A percentile compares a stretch with the other conserved stretches of the same genome.
Evolutionary conservation across 805 yeast species (phyloP).

Genomic region (Ogataea neopini): DNA sequence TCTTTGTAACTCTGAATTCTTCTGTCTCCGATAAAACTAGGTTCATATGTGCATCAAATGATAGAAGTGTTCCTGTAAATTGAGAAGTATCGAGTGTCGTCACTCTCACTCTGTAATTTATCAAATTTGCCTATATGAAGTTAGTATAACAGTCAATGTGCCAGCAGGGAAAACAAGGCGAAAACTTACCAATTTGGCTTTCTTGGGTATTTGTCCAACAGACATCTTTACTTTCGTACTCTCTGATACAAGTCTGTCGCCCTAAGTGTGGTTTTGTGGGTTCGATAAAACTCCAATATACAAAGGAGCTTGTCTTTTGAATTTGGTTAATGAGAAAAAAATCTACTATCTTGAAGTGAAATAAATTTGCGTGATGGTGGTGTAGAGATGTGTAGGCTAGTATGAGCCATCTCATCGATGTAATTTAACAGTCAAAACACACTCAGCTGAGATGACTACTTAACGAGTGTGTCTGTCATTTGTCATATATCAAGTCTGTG

Average conservation of each 20-base stretch:
- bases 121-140: slow-evolving; percentile 54
- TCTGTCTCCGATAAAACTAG: slow-evolving; percentile 81
- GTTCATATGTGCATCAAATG: slow-evolving; percentile 90
- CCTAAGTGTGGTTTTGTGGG: too few relatives aligned
- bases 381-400: background rate
- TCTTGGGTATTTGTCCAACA: slow-evolving; percentile 39
- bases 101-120: slow-evolving; percentile 72
- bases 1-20: slow-evolving; percentile 75
- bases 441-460: too few relatives aligned
- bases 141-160: slow-evolving; percentile 10
- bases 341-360: background rate
- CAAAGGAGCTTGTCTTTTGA: too few relatives aligned
- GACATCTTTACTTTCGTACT: slow-evolving; percentile 24
- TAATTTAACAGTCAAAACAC: too few relatives aligned
- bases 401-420: too few relatives aligned
- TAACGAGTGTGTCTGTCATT: too few relatives aligned
- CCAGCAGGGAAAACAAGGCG: too few relatives aligned
- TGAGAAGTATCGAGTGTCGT: slow-evolving; percentile 76
- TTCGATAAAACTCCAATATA: too few relatives aligned
- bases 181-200: slow-evolving; percentile 45
- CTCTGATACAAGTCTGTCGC: too few relatives aligned
- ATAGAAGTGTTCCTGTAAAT: slow-evolving; percentile 75
- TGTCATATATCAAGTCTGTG: too few relatives aligned
- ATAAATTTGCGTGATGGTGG: too few relatives aligned
- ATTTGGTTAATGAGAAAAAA: background rate